Evolutionary conservation across 2,329 filamentous ascomycete genomes (phyloP).

Genomic region (Talaromyces verruculosus): DNA sequence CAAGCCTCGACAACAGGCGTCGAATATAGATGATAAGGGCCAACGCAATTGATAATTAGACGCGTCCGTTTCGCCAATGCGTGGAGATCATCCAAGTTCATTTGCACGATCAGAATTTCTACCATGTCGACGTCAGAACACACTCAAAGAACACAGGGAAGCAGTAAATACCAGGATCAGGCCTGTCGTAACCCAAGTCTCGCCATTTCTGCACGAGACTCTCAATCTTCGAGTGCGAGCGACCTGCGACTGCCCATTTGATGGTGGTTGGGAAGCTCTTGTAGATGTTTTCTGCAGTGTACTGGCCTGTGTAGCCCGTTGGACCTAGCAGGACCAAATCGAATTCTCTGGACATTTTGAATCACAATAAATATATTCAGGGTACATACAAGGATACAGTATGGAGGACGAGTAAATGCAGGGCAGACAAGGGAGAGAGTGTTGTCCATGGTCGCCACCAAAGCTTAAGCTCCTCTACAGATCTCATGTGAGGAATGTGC

Average conservation of each 20-base stretch:
- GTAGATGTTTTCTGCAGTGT: conserved; percentile 73
- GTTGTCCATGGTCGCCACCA: background rate
- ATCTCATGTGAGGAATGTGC: background rate
- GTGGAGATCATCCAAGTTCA: conserved; percentile 53
- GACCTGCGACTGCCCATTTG: conserved; percentile 85
- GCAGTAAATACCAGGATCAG: conserved; percentile 69
- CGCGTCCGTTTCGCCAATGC: conserved; percentile 56
- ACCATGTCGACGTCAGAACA: no score
- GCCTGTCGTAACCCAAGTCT: conserved; percentile 65
- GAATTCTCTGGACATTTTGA: conserved; percentile 50
- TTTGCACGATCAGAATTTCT: conserved; percentile 49
- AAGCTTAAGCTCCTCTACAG: background rate
- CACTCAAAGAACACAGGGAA: no score
- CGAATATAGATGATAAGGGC: conserved; percentile 65
- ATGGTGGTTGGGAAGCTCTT: conserved; percentile 69
- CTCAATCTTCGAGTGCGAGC: conserved; percentile 74
- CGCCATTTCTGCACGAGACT: conserved; percentile 66
- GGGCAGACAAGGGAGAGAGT: background rate
- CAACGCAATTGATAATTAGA: conserved; percentile 61
- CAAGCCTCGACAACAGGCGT: conserved; percentile 65
- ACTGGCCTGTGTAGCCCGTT: conserved; percentile 79
- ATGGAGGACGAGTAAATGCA: background rate
- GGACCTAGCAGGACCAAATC: conserved; percentile 68
- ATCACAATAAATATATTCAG: background rate
- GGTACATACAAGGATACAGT: background rate